Evolutionary conservation across 2,329 filamentous ascomycete genomes (phyloP).

Genomic region (Monosporascus sp.): DNA sequence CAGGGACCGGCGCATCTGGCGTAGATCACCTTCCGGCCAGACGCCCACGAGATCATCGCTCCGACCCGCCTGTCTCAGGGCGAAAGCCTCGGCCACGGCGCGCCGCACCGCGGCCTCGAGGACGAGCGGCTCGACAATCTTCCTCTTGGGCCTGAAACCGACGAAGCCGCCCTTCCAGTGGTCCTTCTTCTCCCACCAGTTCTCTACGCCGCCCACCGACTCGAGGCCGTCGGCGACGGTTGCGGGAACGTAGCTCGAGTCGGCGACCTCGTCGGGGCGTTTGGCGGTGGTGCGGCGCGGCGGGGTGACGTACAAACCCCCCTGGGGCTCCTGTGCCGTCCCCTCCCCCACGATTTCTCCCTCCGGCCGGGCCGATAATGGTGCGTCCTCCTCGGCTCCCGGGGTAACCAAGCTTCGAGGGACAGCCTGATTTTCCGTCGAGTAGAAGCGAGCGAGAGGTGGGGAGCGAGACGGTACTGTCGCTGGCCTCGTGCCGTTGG

Average conservation of each 20-base stretch:
- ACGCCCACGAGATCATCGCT: conserved; percentile 14
- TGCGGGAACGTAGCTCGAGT: conserved; percentile 42
- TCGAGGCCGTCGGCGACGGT: conserved; percentile 38
- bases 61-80: conserved; percentile 31
- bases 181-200: conserved; percentile 50
- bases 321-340: neutral
- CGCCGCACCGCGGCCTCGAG: conserved; percentile 44
- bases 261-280: conserved; percentile 21
- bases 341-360: no score
- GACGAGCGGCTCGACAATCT: conserved; percentile 36
- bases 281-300: conserved; percentile 22
- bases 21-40: conserved; percentile 24
- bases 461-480: conserved; percentile 1
- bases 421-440: conserved; percentile 8
- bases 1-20: conserved; percentile 27
- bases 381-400: neutral
- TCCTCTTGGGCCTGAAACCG: conserved; percentile 35
- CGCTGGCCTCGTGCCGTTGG: neutral
- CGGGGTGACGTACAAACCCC: conserved; percentile 11
- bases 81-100: conserved; percentile 47
- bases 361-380: no score
- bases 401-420: neutral
- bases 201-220: conserved; percentile 38
- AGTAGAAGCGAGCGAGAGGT: conserved; percentile 18
- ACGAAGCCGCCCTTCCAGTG: conserved; percentile 45